Base-by-base conservation (phyloP, 2,329 filamentous ascomycete species). In the Fusarium coicis region DNA sequence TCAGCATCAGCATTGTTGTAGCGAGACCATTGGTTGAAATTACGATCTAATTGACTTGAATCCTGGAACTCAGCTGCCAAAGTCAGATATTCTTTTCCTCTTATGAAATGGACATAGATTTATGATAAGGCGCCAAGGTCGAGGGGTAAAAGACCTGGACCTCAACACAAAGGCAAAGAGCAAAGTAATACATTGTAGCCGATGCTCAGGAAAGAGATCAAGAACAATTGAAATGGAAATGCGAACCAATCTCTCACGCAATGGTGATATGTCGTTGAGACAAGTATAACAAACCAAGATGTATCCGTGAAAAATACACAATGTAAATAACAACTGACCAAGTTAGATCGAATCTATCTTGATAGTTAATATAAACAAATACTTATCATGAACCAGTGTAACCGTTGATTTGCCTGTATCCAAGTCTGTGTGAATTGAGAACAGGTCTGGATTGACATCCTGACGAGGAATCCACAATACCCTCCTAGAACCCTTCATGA, bases 361-460 rank as follows among this genome's bases (percentile, higher is more conserved):
- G 6, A 28, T 21, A 5, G 0, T 28, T 5, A 47, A 47, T 11
- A 47, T 4, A 6, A 47, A 47, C 6, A 47, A 4, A n/a, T 9
- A 30, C 14, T 0, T 4, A 8, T 21, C 4, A 30, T 47, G 44
- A 0, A 47, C 9, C 0, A 30, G 12, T 10, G 26, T 21, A 2
- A 47, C 26, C 0, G 26, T 47, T 2, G 44, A 30, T 21, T 4
- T 47, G 1, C 26, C 9, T 8, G 44, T 0, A 2, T 16, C 19
- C 4, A 47, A 47, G 10, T 30, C 19, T n/a, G 26, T n/a, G 0
- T 8, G 26, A n/a, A 30, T 30, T 4, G 19, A 30, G 26, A 47
- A 30, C 0, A 0, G 14, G 2, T 1, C 0, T 1, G 0, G 3
- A 30, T 16, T 0, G 2, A 47, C 10, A n/a, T 30, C 44, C 4